These are phyloP conservation scores for Pseudogymnoascus sp. DNA, from an alignment of 2,329 filamentous ascomycete genomes.

Conservation along the genomic window DNA sequence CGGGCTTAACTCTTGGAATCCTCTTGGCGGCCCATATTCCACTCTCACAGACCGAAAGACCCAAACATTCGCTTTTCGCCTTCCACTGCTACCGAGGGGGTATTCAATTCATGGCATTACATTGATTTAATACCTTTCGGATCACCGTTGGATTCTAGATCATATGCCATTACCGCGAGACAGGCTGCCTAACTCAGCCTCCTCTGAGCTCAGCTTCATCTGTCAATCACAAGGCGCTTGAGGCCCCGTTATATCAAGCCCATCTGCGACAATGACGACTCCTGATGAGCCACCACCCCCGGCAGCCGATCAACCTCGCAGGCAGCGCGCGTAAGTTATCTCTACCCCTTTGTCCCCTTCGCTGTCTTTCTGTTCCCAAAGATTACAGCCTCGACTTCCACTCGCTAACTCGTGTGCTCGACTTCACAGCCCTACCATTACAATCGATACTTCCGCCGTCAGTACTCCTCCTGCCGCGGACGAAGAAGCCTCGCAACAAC, in stretches of 20 bases:
- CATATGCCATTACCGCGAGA: not conserved
- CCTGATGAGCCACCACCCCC: slow-evolving; percentile 1
- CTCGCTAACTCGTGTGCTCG: slow-evolving; percentile 17
- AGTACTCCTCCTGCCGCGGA: slow-evolving; percentile 27
- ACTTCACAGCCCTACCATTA: slow-evolving; percentile 40
- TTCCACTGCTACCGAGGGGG: not conserved
- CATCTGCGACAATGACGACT: not conserved
- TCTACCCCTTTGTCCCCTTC: slow-evolving; percentile 10
- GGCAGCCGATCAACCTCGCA: slow-evolving; percentile 10
- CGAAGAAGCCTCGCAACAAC: slow-evolving; percentile 26
- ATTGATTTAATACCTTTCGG: not conserved
- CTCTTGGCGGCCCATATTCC: not conserved
- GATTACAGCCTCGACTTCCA: not conserved
- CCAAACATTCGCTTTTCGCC: not conserved
- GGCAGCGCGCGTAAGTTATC: slow-evolving; percentile 29
- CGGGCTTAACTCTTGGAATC: not conserved
- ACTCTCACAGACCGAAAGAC: not conserved
- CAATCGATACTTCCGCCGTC: slow-evolving; percentile 48
- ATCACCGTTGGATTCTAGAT: not conserved
- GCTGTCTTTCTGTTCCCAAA: not conserved
- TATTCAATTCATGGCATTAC: not conserved
- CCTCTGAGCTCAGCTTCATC: not conserved
- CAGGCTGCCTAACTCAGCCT: slow-evolving; percentile 3
- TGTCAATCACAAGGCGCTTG: not conserved
- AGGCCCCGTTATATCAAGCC: not conserved